Percentiles rank a stretch among this genome's conserved stretches.
Evolutionary conservation across 2,329 filamentous ascomycete genomes (phyloP).

Genomic region (Orbilia brochopaga): DNA sequence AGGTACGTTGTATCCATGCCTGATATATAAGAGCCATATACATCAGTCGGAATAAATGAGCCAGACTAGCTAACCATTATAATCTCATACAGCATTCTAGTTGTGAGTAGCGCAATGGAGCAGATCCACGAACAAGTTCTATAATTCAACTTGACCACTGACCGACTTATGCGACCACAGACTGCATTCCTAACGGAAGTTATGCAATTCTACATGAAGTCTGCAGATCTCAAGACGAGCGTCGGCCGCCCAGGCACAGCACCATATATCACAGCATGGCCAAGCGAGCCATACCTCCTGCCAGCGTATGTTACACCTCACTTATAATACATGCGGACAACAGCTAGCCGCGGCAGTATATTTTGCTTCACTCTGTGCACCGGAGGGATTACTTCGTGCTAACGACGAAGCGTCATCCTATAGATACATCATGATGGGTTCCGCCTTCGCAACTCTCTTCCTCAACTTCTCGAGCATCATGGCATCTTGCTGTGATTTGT

Average conservation of each 20-base stretch:
- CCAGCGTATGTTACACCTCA: slow-evolving; percentile 20
- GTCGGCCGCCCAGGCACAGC: slow-evolving; percentile 31
- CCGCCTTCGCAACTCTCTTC: slow-evolving; percentile 2
- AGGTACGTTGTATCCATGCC: slow-evolving; percentile 14
- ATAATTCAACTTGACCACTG: neutral
- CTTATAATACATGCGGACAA: neutral
- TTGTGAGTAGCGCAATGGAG: slow-evolving; percentile 20
- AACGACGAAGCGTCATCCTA: too few relatives aligned
- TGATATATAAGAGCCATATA: neutral
- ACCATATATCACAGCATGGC: slow-evolving; percentile 48
- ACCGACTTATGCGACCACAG: too few relatives aligned
- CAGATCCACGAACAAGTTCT: too few relatives aligned
- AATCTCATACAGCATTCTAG: slow-evolving; percentile 14
- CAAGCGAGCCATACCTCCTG: slow-evolving; percentile 20
- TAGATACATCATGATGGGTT: slow-evolving; percentile 30
- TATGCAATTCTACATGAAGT: slow-evolving; percentile 22
- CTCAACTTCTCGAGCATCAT: slow-evolving; percentile 20
- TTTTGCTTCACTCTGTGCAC: too few relatives aligned
- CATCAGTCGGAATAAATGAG: neutral
- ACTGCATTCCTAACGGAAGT: slow-evolving; percentile 24
- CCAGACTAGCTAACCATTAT: slow-evolving; percentile 5
- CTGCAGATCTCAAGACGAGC: slow-evolving; percentile 33
- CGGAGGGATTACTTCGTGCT: neutral
- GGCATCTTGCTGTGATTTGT: slow-evolving; percentile 42
- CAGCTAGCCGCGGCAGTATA: neutral